Base-by-base conservation (phyloP, 306 rosid genomes). In the Prunus persica region DNA sequence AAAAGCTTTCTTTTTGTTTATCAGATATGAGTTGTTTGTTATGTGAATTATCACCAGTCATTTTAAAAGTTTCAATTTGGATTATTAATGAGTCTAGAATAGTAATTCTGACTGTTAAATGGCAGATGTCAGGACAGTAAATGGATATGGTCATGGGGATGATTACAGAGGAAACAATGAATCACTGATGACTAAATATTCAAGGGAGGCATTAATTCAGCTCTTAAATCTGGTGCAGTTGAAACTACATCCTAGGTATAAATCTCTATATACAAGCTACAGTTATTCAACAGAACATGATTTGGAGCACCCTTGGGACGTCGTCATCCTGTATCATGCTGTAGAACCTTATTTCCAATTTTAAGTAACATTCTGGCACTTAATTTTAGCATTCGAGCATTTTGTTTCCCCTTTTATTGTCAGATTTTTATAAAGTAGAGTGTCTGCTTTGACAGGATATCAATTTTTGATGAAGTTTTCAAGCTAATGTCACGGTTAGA, bases 381-480 rank as follows among this genome's bases (percentile, higher is more conserved):
- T 25, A 34, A 49, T 10, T 65, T 75, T 52, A 54, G 61, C 22
- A 50, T 30, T 28, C 14, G 11, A 43, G 45, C 63, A 67, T 67
- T 82, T 54, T 43, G 46, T 57, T 76, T 72, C 13, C 56, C 74
- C 73, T 69, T 65, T 77, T 41, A 51, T 18, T 71, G 46, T 50
- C 11, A 79, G 81, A 72, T 65, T 55, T 60, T 10, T 64, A 72
- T 71, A 57, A 56, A 19, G 13, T 65, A 55, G 64, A 16, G 57
- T 57, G 69, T 75, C 69, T 15, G 8, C 75, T 76, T 84, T 82
- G 73, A 67, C 93, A 92, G 99, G 91, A 75, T 75, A 46, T 82
- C 97, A 28, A 65, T 89, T 75, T 81, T 92, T 80, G 84, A 88
- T 80, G 99, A 92, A 84, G 86, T 96, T 80, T 69, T 67, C 27